Conservation (phyloP, 2,329 filamentous ascomycete genomes). For the Coniochaeta sp. region DNA sequence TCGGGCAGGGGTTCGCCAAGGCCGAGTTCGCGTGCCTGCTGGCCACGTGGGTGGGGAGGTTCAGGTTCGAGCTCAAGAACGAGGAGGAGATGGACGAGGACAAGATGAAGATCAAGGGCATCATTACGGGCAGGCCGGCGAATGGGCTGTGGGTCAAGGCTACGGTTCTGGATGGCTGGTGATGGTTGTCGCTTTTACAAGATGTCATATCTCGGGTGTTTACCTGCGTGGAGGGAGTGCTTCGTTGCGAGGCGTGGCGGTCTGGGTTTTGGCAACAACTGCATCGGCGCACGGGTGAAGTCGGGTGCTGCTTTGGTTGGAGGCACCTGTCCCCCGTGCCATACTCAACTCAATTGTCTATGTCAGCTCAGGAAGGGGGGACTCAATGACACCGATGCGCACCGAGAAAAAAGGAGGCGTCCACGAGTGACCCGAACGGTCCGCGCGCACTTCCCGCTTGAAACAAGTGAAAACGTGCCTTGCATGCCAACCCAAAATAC, state of each 20-base stretch:
- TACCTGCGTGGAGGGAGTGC: too few species aligned
- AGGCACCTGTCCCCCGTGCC: too few species aligned
- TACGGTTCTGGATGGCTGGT: slow-evolving; percentile 63
- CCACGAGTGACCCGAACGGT: neutral
- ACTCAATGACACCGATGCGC: too few species aligned
- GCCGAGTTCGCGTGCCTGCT: slow-evolving; percentile 80
- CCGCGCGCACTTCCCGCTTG: neutral
- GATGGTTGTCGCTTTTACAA: neutral
- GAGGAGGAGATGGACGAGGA: slow-evolving; percentile 58
- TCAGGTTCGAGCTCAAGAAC: slow-evolving; percentile 53
- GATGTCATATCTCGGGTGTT: too few species aligned
- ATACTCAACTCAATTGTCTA: too few species aligned
- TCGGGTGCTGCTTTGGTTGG: too few species aligned
- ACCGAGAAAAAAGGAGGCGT: too few species aligned
- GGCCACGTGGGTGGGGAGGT: slow-evolving; percentile 68
- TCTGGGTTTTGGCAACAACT: too few species aligned
- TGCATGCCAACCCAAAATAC: neutral
- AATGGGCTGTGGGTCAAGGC: slow-evolving; percentile 65
- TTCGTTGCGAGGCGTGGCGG: too few species aligned
- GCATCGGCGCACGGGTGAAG: too few species aligned
- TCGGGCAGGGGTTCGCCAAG: slow-evolving; percentile 73
- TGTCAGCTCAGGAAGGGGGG: too few species aligned
- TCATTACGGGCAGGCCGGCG: slow-evolving; percentile 65
- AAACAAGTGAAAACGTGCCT: neutral
- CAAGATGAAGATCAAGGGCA: slow-evolving; percentile 59